A percentile compares a stretch with the other conserved stretches of the same genome.
Conservation (phyloP, 352 stramenopile species). For the Globisporangium alternatum region DNA sequence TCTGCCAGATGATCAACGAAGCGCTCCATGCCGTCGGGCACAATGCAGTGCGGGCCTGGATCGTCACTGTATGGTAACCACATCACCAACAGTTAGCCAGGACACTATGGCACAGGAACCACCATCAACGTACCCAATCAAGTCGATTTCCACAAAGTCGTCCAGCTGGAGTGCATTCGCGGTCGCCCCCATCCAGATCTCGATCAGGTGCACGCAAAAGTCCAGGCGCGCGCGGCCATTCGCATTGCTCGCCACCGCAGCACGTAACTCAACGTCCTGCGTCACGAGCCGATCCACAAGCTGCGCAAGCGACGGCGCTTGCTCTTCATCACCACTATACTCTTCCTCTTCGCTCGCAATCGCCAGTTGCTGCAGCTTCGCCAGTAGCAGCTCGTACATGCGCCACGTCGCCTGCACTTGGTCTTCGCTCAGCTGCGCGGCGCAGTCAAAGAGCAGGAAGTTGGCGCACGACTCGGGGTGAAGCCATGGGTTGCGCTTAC, state of each 20-base stretch:
- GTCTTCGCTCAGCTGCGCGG: slow-evolving; percentile 22
- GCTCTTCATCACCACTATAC: slow-evolving; percentile 12
- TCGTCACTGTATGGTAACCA: slow-evolving; percentile 31
- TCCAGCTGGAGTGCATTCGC: slow-evolving; percentile 52
- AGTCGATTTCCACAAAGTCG: slow-evolving; percentile 47
- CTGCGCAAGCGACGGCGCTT: slow-evolving; percentile 21
- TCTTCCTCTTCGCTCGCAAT: slow-evolving; percentile 11
- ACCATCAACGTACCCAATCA: slow-evolving; percentile 39
- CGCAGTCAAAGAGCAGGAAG: slow-evolving; percentile 43
- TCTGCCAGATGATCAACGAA: slow-evolving; percentile 35
- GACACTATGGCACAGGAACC: not conserved
- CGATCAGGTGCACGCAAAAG: slow-evolving; percentile 45
- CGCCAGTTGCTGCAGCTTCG: slow-evolving; percentile 36
- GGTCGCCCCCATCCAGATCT: slow-evolving; percentile 57
- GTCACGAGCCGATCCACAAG: slow-evolving; percentile 36
- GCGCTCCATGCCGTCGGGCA: slow-evolving; percentile 47
- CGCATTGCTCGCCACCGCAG: slow-evolving; percentile 12
- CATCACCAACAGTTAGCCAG: not conserved
- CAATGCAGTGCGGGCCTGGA: slow-evolving; percentile 46
- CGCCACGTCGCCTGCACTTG: slow-evolving; percentile 39
- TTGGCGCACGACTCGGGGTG: slow-evolving; percentile 41
- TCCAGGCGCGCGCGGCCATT: slow-evolving; percentile 30
- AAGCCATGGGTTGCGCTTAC: slow-evolving; percentile 54
- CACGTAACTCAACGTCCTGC: slow-evolving; percentile 20
- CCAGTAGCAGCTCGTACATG: slow-evolving; percentile 44